A percentile compares a stretch with the other conserved stretches of the same genome.
phyloP scores from a whole-genome alignment of 371 early-diverging fungal genomes.

The Parasitella parasitica region DNA sequence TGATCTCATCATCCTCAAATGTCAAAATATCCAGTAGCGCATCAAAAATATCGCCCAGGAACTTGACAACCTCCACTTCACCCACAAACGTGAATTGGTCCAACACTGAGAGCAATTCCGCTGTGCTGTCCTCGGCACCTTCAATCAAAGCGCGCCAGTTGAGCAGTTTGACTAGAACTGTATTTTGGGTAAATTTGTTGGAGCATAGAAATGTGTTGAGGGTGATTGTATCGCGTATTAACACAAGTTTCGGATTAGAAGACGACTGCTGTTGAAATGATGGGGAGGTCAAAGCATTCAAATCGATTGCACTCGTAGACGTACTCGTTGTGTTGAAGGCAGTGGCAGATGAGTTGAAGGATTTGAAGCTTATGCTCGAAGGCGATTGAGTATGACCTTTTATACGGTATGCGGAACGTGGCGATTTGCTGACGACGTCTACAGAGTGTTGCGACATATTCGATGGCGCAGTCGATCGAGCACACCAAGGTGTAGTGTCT shows the following conservation, averaged over 20 bases:
- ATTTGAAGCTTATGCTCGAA: conserved; percentile 25
- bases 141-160: conserved; percentile 54
- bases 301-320: conserved; percentile 5
- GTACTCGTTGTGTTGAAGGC: background rate
- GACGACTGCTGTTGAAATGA: background rate
- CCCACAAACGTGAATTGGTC: conserved; percentile 67
- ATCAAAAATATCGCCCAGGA: conserved; percentile 65
- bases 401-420: background rate
- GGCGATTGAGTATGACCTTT: conserved; percentile 21
- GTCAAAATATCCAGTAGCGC: conserved; percentile 63
- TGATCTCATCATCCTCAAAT: conserved; percentile 4
- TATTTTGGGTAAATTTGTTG: conserved; percentile 68
- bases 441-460: conserved; percentile 25
- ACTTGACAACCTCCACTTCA: conserved; percentile 73
- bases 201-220: conserved; percentile 63
- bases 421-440: background rate
- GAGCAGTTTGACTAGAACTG: conserved; percentile 61
- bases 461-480: conserved; percentile 38
- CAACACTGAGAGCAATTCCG: conserved; percentile 52
- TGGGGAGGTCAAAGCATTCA: background rate
- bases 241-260: conserved; percentile 28
- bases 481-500: conserved; percentile 38
- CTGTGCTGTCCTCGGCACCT: conserved; percentile 16
- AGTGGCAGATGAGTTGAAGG: conserved; percentile 20
- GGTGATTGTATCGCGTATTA: conserved; percentile 53